Base-by-base conservation (phyloP, 148 eudicot species). In the Cornus suecica region DNA sequence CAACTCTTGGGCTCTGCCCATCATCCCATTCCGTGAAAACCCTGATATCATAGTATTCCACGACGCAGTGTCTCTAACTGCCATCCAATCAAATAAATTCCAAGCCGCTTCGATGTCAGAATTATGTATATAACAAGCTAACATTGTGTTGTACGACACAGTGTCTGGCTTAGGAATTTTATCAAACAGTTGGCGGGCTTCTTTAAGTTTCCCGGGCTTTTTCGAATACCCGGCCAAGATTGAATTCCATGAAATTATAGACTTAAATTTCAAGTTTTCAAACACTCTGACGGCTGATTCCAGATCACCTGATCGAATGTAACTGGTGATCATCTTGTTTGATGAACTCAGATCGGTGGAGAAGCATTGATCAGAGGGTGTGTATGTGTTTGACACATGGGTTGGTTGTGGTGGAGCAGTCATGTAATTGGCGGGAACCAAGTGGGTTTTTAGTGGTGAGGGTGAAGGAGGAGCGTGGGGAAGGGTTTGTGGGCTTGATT, bases 41-140 rank as follows among this genome's bases (percentile, higher is more conserved):
- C 93, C 91, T 25, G 97, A 76, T 65, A 91, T 80, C 97, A 91
- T 86, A 0, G 93, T 86, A 68, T 91, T 91, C 93, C 93, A 91
- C 0, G 93, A 89, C 5, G 91, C 89, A 68, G 65, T 76, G 83
- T 91, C 97, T 76, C 82, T 91, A 1, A 73, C 16, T 51, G 89
- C 90, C 81, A 91, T 89, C 25, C n/a, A 51, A 26, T 80, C 74
- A 81, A 91, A 91, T 34, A 91, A 81, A 66, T 10, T 23, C 64
- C 73, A 84, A 64, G 89, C 97, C 10, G 84, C 78, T 31, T 77
- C 77, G 29, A 89, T 79, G 79, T 82, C 86, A 20, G 32, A 76
- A 81, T 86, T 89, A 5, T 80, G 81, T 74, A 84, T 60, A 77
- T 83, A 91, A 81, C 97, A 90, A 66, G 88, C 82, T 66, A 92